Evolutionary conservation across 805 yeast species (phyloP).

Genomic region (Suhomyces kilbournensis): DNA sequence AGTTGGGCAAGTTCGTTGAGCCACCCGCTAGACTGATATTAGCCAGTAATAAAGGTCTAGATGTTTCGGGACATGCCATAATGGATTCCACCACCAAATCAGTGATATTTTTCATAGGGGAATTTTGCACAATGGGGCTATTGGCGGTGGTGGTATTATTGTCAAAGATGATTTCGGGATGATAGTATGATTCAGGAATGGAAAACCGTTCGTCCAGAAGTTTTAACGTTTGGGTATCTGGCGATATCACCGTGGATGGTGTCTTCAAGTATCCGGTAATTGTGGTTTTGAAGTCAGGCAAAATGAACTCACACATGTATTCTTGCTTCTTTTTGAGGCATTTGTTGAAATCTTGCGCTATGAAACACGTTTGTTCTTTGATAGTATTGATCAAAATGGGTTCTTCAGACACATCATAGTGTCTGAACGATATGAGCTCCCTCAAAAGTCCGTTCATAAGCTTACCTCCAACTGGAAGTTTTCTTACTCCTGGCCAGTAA

Average conservation of each 20-base stretch:
- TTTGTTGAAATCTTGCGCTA: slow-evolving; percentile 55
- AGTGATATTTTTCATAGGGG: slow-evolving; percentile 66
- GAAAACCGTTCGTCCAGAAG: slow-evolving; percentile 84
- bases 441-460: slow-evolving; percentile 76
- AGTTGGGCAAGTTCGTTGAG: slow-evolving; percentile 65
- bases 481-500: slow-evolving; percentile 70
- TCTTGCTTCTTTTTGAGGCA: slow-evolving; percentile 40
- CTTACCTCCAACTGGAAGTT: slow-evolving; percentile 85
- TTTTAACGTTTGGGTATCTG: slow-evolving; percentile 60
- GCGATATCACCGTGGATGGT: slow-evolving; percentile 18
- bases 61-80: slow-evolving; percentile 65
- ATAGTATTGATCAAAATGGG: slow-evolving; percentile 78
- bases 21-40: slow-evolving; percentile 87
- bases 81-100: slow-evolving; percentile 76
- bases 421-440: slow-evolving; percentile 84
- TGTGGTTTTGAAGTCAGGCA: slow-evolving; percentile 85
- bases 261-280: slow-evolving; percentile 65
- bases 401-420: slow-evolving; percentile 92
- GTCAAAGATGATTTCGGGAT: slow-evolving; percentile 65
- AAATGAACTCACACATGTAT: slow-evolving; percentile 62
- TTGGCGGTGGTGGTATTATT: slow-evolving; percentile 27
- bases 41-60: slow-evolving; percentile 71
- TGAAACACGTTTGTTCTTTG: slow-evolving; percentile 73
- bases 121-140: slow-evolving; percentile 30
- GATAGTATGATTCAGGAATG: slow-evolving; percentile 82